A percentile compares a stretch with the other conserved stretches of the same genome.
These are phyloP conservation scores for Durotheca rogersii DNA, from an alignment of 495 filamentous ascomycete species.

Conservation along the genomic window DNA sequence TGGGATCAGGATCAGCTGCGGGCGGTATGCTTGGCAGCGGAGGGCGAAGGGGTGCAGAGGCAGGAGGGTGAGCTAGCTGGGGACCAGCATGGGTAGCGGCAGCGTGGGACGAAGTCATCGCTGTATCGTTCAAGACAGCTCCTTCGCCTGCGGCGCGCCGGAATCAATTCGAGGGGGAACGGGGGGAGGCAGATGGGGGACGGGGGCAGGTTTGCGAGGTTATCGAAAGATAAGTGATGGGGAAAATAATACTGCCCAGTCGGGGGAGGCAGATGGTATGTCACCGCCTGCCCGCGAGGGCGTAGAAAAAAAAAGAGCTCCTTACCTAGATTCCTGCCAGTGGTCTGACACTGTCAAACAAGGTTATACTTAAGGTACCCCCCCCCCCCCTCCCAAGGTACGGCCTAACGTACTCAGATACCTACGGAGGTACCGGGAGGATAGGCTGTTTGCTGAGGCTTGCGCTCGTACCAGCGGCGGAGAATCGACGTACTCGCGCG, in stretches of 20 bases:
- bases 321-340: constrained; percentile 8
- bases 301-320: constrained; percentile 29
- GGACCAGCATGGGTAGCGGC: constrained; percentile 26
- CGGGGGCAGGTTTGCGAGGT: too few relatives aligned
- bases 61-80: constrained; percentile 10
- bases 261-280: constrained; percentile 27
- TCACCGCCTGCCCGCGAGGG: constrained; percentile 35
- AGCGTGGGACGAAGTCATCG: constrained; percentile 43
- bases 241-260: constrained; percentile 25
- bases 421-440: too few relatives aligned
- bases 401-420: too few relatives aligned
- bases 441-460: constrained; percentile 9
- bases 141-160: constrained; percentile 38
- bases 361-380: constrained; percentile 4
- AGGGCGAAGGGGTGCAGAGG: background rate
- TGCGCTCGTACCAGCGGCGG: too few relatives aligned
- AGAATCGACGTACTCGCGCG: too few relatives aligned
- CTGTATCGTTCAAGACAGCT: constrained; percentile 37
- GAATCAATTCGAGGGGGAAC: constrained; percentile 1
- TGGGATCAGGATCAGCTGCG: constrained; percentile 8
- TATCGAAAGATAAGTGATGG: constrained; percentile 7
- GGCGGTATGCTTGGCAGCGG: constrained; percentile 10
- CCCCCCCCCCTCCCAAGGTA: constrained; percentile 7
- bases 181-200: too few relatives aligned
- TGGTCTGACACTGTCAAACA: constrained; percentile 23